Base-by-base conservation (phyloP, 83 land plant genomes). In the Isoetes engelmannii region DNA sequence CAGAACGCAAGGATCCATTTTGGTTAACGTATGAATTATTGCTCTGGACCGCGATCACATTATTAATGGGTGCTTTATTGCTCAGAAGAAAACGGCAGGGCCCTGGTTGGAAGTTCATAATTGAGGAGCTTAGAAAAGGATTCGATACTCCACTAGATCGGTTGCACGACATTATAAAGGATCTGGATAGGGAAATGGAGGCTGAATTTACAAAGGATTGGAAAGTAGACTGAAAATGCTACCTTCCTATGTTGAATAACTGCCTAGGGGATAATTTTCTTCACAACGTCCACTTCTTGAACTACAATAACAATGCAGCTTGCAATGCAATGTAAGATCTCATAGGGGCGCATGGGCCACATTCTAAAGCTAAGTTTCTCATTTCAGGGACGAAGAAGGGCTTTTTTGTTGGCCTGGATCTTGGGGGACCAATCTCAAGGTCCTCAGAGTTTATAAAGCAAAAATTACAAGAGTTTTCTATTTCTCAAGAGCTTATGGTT, bases 401-500 rank as follows among this genome's bases (percentile, higher is more conserved):
- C 66, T 63, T 7, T 63, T 28, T 46, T 63, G 44, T 42, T 43
- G 47, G n/a, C n/a, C 44, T 5, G 66, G 44, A 12, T 43, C 44
- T 15, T 43, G 66, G 10, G 66, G 66, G 45, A 63, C 66, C 28
- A 63, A 63, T 28, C 44, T 63, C 66, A 19, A 46, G 45, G 66
- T 63, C 9, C 46, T 63, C 5, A 21, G 66, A n/a, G 66, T 63
- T 63, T 42, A 6, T 63, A 46, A 7, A 63, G 48, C 48, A 63
- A 46, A 46, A 63, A 42, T 63, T 7, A 12, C 13, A 63, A n/a
- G 66, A 63, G n/a, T 43, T 63, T 19, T 63, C 66, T 46, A 63
- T 63, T 7, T 46, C 66, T 63, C 46, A 15, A 6, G 28, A 21
- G 8, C 28, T 42, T 63, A 63, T 63, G 66, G 66, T 63, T 42